Base-by-base conservation (phyloP, 768 basidiomycete species). In the Rossbeevera mucosa region DNA sequence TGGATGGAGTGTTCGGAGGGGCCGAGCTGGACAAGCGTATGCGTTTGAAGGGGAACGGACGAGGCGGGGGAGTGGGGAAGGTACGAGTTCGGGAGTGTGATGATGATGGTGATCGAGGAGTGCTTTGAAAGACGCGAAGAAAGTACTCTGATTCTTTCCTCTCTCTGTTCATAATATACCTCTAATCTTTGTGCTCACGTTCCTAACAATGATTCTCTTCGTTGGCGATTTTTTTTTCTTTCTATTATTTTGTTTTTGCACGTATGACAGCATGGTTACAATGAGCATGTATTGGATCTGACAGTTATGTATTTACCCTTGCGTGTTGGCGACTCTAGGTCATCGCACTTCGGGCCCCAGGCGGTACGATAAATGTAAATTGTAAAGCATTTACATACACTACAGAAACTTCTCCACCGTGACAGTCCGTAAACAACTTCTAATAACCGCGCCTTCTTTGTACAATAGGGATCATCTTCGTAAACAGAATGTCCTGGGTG, bases 251-350 rank as follows among this genome's bases (percentile, higher is more conserved):
- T 30, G 43, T n/a, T 60, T 28, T 24, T 59, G 47, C 44, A 53
- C 30, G n/a, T 36, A 31, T 20, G 38, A 55, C 20, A 47, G 24
- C 53, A 54, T 36, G n/a, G 22, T 24, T 24, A 50, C 49, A 16
- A 50, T 24, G 18, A 41, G 40, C 56, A 60, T 56, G 29, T 56
- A 52, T 53, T 44, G 57, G 24, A 62, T 62, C 52, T 56, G 43
- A 42, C 52, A 25, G 28, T 40, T 63, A 61, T 63, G 63, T 55
- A 61, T 63, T 61, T 55, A 55, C 51, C 40, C 26, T 26, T 26
- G 26, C 25, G 26, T 26, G 26, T 26, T 26, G 26, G n/a, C n/a
- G n/a, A n/a, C n/a, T n/a, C n/a, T n/a, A n/a, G n/a, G n/a, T n/a
- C n/a, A n/a, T n/a, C n/a, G n/a, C n/a, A n/a, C n/a, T n/a, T n/a